A percentile compares a stretch with the other conserved stretches of the same genome.
Evolutionary conservation across 192 early-diverging fungal genomes (phyloP).

Genomic region (Diversispora epigaea): DNA sequence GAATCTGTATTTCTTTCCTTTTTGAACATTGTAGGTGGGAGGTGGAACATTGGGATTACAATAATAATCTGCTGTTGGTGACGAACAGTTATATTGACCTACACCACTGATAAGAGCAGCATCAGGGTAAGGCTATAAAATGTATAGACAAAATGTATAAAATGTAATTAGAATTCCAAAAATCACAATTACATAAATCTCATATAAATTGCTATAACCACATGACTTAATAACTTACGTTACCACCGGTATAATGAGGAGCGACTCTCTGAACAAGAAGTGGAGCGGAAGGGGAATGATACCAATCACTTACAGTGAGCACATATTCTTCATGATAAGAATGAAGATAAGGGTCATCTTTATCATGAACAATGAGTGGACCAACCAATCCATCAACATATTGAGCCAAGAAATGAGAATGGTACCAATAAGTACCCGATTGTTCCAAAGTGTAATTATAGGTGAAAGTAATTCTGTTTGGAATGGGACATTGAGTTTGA

Average conservation of each 20-base stretch:
- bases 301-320: no score
- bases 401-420: constrained; percentile 39
- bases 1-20: no score
- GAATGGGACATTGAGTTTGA: no score
- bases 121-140: constrained; percentile 35
- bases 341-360: constrained; percentile 35
- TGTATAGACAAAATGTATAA: constrained; percentile 21
- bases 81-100: no score
- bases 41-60: no score
- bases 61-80: no score
- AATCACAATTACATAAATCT: not conserved
- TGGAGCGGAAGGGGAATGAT: constrained; percentile 7
- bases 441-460: no score
- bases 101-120: no score
- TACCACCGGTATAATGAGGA: not conserved
- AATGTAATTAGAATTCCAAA: constrained; percentile 30
- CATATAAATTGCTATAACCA: not conserved
- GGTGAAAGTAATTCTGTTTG: no score
- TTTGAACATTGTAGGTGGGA: no score
- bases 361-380: not conserved
- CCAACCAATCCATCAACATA: constrained; percentile 36
- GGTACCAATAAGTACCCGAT: constrained; percentile 55
- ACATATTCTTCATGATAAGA: constrained; percentile 38
- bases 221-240: not conserved
- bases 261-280: not conserved